Base-by-base conservation (phyloP, 768 basidiomycete genomes). In the Leccinum disarticulatum region DNA sequence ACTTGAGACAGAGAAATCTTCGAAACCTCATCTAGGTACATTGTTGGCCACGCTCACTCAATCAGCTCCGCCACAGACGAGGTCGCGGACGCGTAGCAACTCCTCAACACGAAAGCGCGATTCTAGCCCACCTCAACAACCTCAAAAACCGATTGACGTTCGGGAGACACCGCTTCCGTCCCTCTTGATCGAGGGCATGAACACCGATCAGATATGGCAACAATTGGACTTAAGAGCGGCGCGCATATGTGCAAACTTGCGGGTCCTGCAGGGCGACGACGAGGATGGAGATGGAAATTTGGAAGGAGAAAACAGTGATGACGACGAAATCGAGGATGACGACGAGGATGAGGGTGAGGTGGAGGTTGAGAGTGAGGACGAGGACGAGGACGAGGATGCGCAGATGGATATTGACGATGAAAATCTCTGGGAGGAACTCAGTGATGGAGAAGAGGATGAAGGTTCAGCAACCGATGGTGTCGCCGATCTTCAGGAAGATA, bases 161-260 rank as follows among this genome's bases (percentile, higher is more conserved):
- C 69, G 77, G 54, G 76, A 76, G 27, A 97, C 96, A 1, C 95
- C 95, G 6, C 73, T 98, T 3, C 77, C 84, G 7, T 83, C 83
- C 36, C 81, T 99, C 19, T 90, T 86, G 60, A 78, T 87, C 13
- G 85, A 93, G 22, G 87, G 82, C 17, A 87, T 97, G 84, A 88
- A 87, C 64, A 81, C 84, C 25, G 91, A 92, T 58, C 95, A 96
- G 72, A 78, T 98, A 28, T 99, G 96, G 96, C 88, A 87, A 43
- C 96, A 99, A 76, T 73, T 98, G 56, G 96, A 98, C 69, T 77
- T 99, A 56, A 79, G 92, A 48, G 79, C 87, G 15, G 82, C 85
- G 61, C 82, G 81, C 49, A 77, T 98, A 25, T 90, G 88, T 61
- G 81, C 83, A 46, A 81, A 89, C 53, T 75, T 96, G 46, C 82